Conservation (phyloP, 2,329 filamentous ascomycete species). For the Colletotrichum sp. region DNA sequence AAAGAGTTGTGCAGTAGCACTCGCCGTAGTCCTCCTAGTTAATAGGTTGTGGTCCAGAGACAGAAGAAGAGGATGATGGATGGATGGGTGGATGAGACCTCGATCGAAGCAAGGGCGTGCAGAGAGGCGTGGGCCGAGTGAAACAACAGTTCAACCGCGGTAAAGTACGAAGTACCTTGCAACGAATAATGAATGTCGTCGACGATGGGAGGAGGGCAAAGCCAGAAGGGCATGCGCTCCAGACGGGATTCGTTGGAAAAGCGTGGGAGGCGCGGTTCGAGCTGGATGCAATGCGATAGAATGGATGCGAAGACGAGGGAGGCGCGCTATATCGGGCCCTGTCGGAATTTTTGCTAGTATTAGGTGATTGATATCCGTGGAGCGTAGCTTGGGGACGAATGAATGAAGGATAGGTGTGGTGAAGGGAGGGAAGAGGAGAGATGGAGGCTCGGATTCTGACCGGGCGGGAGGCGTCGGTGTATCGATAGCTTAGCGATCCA, state of each 20-base stretch:
- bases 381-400: background rate
- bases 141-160: background rate
- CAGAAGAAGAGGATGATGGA: background rate
- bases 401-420: background rate
- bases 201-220: background rate
- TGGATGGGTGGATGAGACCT: background rate
- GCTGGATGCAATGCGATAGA: background rate
- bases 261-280: background rate
- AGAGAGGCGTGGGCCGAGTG: conserved; percentile 6
- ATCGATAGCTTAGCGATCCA: conserved; percentile 4
- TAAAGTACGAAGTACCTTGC: background rate
- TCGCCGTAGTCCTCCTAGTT: background rate
- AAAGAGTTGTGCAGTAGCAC: background rate
- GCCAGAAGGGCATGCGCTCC: background rate
- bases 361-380: conserved; percentile 5
- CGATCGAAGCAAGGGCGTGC: background rate
- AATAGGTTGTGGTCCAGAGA: background rate
- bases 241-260: background rate
- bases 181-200: background rate
- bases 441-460: conserved; percentile 19
- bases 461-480: conserved; percentile 17
- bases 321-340: background rate
- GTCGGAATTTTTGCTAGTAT: conserved; percentile 5
- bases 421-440: conserved; percentile 8
- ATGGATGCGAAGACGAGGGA: background rate